A percentile compares a stretch with the other conserved stretches of the same genome.
Conservation (phyloP, 257 asterid genomes). For the Nicotiana sylvestris region DNA sequence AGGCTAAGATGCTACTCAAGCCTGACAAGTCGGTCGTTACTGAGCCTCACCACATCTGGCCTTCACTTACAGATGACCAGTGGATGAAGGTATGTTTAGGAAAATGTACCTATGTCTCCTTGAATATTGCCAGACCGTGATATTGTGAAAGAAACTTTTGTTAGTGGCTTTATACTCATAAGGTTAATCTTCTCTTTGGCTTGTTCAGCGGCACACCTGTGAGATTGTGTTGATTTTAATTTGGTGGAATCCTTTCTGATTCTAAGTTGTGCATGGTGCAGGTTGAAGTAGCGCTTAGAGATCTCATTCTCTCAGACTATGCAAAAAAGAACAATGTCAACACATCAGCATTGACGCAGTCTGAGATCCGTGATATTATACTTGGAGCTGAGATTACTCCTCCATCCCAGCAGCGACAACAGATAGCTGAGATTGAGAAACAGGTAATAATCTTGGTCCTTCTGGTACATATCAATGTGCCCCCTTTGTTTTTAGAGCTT, state of each 20-base stretch:
- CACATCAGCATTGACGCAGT: slow-evolving; percentile 89
- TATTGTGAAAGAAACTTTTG: neutral
- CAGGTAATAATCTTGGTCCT: slow-evolving; percentile 42
- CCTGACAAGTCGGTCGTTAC: slow-evolving; percentile 95
- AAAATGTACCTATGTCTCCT: neutral
- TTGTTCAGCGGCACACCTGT: neutral
- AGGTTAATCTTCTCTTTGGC: neutral
- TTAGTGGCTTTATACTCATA: neutral
- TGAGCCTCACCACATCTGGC: slow-evolving; percentile 98
- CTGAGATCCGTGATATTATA: slow-evolving; percentile 96
- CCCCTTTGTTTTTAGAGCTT: neutral
- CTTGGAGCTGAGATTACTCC: slow-evolving; percentile 99
- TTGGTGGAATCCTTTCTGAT: neutral
- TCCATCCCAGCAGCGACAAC: slow-evolving; percentile 97
- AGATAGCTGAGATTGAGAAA: slow-evolving; percentile 94
- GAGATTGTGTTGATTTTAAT: neutral
- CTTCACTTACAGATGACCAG: slow-evolving; percentile 87
- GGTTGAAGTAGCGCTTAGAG: slow-evolving; percentile 98
- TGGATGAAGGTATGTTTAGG: slow-evolving; percentile 79
- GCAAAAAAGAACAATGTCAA: slow-evolving; percentile 98
- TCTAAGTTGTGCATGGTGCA: slow-evolving; percentile 20
- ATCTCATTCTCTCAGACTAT: slow-evolving; percentile 90
- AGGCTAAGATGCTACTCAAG: slow-evolving; percentile 96
- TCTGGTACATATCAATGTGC: neutral
- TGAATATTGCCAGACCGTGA: neutral